Evolutionary conservation across 164 flowering plant genomes (phyloP).

Genomic region (Vitis riparia): DNA sequence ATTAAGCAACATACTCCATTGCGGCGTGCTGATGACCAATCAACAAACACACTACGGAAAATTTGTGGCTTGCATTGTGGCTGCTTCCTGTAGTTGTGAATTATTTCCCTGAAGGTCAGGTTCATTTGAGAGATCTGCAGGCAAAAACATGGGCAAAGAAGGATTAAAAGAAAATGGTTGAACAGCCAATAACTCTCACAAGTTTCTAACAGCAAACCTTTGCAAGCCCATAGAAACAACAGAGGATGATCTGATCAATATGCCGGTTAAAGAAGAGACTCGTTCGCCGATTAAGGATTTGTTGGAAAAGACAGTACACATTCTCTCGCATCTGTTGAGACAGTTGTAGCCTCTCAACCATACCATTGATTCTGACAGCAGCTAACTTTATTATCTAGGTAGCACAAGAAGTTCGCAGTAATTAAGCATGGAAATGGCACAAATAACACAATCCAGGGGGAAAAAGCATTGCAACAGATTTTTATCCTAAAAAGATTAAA

Average conservation of each 20-base stretch:
- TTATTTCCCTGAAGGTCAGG: slow-evolving; percentile 82
- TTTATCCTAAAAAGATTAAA: background rate
- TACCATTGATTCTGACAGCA: slow-evolving; percentile 93
- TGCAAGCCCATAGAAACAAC: slow-evolving; percentile 91
- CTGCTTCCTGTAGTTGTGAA: slow-evolving; percentile 84
- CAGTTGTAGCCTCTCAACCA: slow-evolving; percentile 87
- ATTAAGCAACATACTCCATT: slow-evolving; percentile 58
- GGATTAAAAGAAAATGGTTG: slow-evolving; percentile 1
- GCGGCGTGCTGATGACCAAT: slow-evolving; percentile 59
- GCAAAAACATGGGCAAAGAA: slow-evolving; percentile 4
- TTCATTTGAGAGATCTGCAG: slow-evolving; percentile 83
- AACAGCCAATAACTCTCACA: background rate
- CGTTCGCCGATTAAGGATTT: slow-evolving; percentile 69
- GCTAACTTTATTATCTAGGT: slow-evolving; percentile 81
- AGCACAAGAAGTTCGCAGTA: slow-evolving; percentile 9
- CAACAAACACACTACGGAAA: slow-evolving; percentile 83
- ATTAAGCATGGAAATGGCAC: background rate
- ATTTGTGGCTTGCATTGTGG: slow-evolving; percentile 94
- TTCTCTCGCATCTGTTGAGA: slow-evolving; percentile 78
- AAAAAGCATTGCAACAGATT: background rate
- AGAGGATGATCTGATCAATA: slow-evolving; percentile 92
- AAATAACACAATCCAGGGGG: background rate
- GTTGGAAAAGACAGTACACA: slow-evolving; percentile 81
- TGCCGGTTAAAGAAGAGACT: slow-evolving; percentile 84
- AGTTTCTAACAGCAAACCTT: slow-evolving; percentile 54